Evolutionary conservation across 768 basidiomycete species (phyloP).

Genomic region (Boletus rufocinnamomeus): DNA sequence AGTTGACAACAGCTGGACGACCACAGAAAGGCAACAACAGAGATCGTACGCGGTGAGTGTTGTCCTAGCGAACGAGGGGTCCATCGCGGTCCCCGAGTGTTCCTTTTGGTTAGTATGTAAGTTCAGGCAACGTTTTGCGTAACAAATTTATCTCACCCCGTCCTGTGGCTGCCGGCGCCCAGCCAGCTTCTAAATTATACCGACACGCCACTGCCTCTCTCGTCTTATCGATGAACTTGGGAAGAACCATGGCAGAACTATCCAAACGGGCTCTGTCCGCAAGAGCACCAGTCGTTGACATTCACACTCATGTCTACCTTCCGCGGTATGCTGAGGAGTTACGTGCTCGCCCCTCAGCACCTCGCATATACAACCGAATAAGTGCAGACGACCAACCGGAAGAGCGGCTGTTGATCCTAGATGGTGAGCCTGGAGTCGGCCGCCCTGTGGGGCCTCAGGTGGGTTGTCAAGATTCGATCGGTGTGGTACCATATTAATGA

Average conservation of each 20-base stretch:
- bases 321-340: slow-evolving; percentile 75
- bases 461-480: slow-evolving; percentile 10
- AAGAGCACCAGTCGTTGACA: slow-evolving; percentile 60
- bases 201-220: slow-evolving; percentile 10
- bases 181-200: slow-evolving; percentile 17
- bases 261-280: slow-evolving; percentile 21
- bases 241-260: slow-evolving; percentile 30
- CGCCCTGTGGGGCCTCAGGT: slow-evolving; percentile 80
- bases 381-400: slow-evolving; percentile 49
- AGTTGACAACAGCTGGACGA: not conserved
- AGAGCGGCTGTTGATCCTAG: slow-evolving; percentile 75
- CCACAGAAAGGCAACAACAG: slow-evolving; percentile 6
- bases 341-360: slow-evolving; percentile 61
- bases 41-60: not conserved
- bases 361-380: slow-evolving; percentile 60
- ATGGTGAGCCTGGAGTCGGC: slow-evolving; percentile 78
- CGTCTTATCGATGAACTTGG: slow-evolving; percentile 33
- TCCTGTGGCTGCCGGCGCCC: slow-evolving; percentile 1
- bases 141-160: slow-evolving; percentile 23
- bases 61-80: not conserved
- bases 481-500: slow-evolving; percentile 11
- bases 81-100: slow-evolving; percentile 10
- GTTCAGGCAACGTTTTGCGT: slow-evolving; percentile 11
- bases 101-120: slow-evolving; percentile 16
- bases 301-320: slow-evolving; percentile 86